Base-by-base conservation (phyloP, 148 eudicot genomes). In the Nepenthes mirabilis region DNA sequence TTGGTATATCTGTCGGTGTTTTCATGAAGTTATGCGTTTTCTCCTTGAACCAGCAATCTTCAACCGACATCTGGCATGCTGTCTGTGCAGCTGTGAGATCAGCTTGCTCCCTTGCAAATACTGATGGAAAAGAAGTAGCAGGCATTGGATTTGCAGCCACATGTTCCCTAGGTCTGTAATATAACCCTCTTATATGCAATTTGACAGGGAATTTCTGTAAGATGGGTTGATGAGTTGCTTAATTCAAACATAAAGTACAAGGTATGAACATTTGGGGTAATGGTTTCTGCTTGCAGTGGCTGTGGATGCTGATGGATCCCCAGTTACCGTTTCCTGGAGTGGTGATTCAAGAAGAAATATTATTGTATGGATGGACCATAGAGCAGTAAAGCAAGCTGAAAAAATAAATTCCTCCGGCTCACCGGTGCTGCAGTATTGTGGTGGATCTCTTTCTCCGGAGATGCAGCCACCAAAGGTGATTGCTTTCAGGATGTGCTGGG, bases 351-450 rank as follows among this genome's bases (percentile, higher is more conserved):
- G 99, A 76, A 84, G 99, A 81, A 93, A 93, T 66, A 75, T 93
- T 53, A 93, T 93, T 48, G 97, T 93, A 50, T 93, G 99, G 99
- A 93, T 93, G 99, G 99, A 93, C 74, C 99, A 93, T 68, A 82
- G 99, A 82, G 99, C 99, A 69, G 95, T 93, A 60, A 82, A 89
- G 50, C 99, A 93, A 84, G 95, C 99, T 62, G 99, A 86, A 77
- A 89, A 78, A 76, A 93, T 93, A 48, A 93, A 93, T 70, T 79
- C 90, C 47, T 89, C 75, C 49, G 78, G 80, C 52, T 86, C 99
- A 56, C 88, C 99, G 14, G 99, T 93, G 6, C 65, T 93, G 79
- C 95, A 89, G 55, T 93, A 89, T 65, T 93, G 97, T 75, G 99
- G 97, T 63, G 97, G 97, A 63, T 77, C 95, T 56, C 82, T 93